Conservation (phyloP, 192 early-diverging fungal genomes). For the Thamnidium elegans region DNA sequence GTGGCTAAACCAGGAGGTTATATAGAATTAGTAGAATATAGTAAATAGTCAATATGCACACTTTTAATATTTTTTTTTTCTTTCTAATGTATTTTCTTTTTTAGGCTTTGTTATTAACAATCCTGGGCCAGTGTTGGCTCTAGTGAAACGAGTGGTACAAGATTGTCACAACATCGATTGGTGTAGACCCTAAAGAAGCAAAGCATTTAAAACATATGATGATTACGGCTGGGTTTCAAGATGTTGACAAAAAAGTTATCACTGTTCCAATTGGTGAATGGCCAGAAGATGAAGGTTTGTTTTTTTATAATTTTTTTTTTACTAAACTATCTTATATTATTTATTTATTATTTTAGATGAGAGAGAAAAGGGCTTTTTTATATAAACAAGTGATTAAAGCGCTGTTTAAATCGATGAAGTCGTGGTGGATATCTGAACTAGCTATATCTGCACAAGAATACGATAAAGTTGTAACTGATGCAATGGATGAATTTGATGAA, state of each 20-base stretch:
- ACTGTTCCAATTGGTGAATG: slow-evolving; percentile 39
- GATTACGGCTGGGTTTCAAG: slow-evolving; percentile 14
- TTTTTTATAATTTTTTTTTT: neutral
- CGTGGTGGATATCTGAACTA: slow-evolving; percentile 29
- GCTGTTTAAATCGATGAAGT: slow-evolving; percentile 31
- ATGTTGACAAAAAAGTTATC: slow-evolving; percentile 3
- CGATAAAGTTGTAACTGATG: slow-evolving; percentile 22
- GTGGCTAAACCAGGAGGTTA: slow-evolving; percentile 49
- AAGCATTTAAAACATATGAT: slow-evolving; percentile 8
- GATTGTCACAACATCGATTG: neutral
- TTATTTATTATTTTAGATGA: slow-evolving; percentile 16
- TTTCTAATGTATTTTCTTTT: neutral
- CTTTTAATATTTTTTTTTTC: neutral
- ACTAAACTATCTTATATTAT: neutral
- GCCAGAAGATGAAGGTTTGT: slow-evolving; percentile 29
- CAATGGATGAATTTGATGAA: slow-evolving; percentile 37
- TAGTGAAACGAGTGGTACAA: slow-evolving; percentile 31
- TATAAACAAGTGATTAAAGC: slow-evolving; percentile 31
- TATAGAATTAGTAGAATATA: slow-evolving; percentile 45
- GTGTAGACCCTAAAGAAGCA: neutral
- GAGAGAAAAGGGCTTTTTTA: slow-evolving; percentile 34
- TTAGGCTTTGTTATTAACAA: slow-evolving; percentile 2
- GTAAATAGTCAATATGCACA: neutral
- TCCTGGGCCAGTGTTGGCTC: slow-evolving; percentile 28
- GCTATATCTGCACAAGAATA: slow-evolving; percentile 25